Percentiles rank a stretch among this genome's conserved stretches.
Evolutionary conservation across 176 grass and related monocot species (phyloP).

Genomic region (Musa troglodytarum): DNA sequence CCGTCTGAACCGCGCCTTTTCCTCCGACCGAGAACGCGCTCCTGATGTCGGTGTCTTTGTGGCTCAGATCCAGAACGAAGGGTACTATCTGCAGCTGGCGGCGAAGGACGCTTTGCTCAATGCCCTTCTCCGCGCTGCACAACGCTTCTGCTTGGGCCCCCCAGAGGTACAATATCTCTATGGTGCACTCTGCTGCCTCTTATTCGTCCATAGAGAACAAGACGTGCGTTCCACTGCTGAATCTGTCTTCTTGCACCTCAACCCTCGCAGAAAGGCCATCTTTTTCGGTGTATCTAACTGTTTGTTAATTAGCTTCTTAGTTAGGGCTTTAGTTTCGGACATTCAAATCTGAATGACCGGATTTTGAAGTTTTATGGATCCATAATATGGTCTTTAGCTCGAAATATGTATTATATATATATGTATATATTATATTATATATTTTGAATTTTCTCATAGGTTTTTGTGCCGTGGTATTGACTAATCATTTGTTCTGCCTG

Average conservation of each 20-base stretch:
- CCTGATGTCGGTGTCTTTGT: neutral
- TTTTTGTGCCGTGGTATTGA: neutral
- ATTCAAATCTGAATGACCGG: neutral
- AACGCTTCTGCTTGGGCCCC: constrained; percentile 49
- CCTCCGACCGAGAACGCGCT: neutral
- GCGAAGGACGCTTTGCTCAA: constrained; percentile 49
- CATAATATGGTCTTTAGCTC: neutral
- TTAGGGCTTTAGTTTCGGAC: neutral
- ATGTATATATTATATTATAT: neutral
- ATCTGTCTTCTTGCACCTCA: neutral
- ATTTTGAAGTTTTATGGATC: neutral
- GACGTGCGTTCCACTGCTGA: neutral
- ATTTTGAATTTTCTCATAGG: neutral
- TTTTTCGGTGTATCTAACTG: neutral
- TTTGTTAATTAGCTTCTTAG: neutral
- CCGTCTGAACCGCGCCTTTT: neutral
- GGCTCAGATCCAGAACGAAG: constrained; percentile 37
- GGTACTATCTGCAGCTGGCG: constrained; percentile 23
- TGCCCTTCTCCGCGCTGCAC: constrained; percentile 56
- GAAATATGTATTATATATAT: neutral
- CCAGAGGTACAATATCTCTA: constrained; percentile 30
- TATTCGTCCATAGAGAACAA: neutral
- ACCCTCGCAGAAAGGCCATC: neutral
- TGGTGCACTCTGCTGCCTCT: neutral
- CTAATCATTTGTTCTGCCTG: neutral